Evolutionary conservation across 2,329 filamentous ascomycete species (phyloP), one percentile per base, ranked within the genome.

Genomic region (Teratosphaeria viscida): DNA sequence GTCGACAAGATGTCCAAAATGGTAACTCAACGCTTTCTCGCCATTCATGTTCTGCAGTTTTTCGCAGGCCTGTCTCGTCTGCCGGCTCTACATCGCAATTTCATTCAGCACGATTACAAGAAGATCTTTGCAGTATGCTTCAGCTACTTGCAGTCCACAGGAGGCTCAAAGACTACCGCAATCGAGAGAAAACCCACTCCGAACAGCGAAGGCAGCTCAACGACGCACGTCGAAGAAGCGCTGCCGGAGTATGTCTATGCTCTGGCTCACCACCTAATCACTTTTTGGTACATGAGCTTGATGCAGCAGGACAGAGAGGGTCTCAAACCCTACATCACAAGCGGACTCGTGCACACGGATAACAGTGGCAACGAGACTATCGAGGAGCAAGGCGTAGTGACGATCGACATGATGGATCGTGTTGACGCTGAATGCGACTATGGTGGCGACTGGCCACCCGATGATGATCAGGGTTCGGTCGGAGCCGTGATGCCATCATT

Each of bases 101-200:
- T 71, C 84, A 89, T 57, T 87, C 95, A 66, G 90, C 96, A 52
- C 4, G 92, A 97, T 68, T 96, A 92, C 73, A 89, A 90, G 63
- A 91, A 90, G 58, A 89, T 97, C 0, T 97, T 99, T 71, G 94
- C 89, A 10, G 95, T 99, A 54, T 96, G 91, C 69, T 91, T 96
- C 72, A 86, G 91, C 57, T 97, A 96, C 71, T 79, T 99, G 47
- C 90, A 97, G 67, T 92, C 92, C 61, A 90, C 92, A 0, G 82
- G 90, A 63, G 68, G 67, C 55, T 89, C 62, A 23, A 54, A 58
- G 3, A 11, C 55, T 39, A 63, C 65, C 8, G 57, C 60, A 23
- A 58, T 65, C 2, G 65, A 68, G 47, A 61, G 65, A 11, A 66
- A 64, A 37, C 61, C 61, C 10, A 69, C 67, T 23, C 64, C 67